Evolutionary conservation across 208 protist species (phyloP), one percentile per base, ranked within the genome.

Genomic region (Vickermania ingenoplastis): DNA sequence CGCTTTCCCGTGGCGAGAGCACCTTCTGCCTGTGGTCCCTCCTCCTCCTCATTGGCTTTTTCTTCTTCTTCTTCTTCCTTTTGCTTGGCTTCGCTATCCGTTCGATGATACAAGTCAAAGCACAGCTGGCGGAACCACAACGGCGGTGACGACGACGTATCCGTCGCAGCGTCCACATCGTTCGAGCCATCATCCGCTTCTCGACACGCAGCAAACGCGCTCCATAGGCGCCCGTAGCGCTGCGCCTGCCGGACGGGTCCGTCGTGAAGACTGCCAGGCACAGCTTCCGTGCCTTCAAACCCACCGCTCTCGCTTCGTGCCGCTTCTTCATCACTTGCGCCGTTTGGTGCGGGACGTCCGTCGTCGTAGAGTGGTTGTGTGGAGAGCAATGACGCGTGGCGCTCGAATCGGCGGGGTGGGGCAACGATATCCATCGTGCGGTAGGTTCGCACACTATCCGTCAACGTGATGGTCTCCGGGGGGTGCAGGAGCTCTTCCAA

Each of bases 61-160:
- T 56, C 61, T 17, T 59, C 54, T 7, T 73, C 71, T 1, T 36
- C 61, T 0, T 27, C 65, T 57, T 89, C 81, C 41, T 17, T 31
- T 27, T 29, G 77, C 69, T 29, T 68, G 60, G 36, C 57, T 14
- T 57, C 36, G 1, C 41, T 65, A 57, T 83, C 73, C 5, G 69
- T 77, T n/a, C 88, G 74, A 60, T 80, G 86, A 63, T 71, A 94
- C n/a, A 94, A 57, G 28, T 94, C 84, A 24, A 75, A 52, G 68
- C 88, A 94, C 14, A 94, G 69, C 59, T 76, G 30, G 62, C 78
- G 79, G 65, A 94, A 88, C 88, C 88, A 94, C 27, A 0, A 30
- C 7, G 88, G 88, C 11, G 88, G 78, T 52, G 64, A 31, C 22
- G 74, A 73, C 17, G 49, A 41, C 57, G 7, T 30, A 21, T 30